Percentiles rank a stretch among this genome's conserved stretches.
phyloP scores from a whole-genome alignment of 768 basidiomycete species.

The Cyathus striatus region DNA sequence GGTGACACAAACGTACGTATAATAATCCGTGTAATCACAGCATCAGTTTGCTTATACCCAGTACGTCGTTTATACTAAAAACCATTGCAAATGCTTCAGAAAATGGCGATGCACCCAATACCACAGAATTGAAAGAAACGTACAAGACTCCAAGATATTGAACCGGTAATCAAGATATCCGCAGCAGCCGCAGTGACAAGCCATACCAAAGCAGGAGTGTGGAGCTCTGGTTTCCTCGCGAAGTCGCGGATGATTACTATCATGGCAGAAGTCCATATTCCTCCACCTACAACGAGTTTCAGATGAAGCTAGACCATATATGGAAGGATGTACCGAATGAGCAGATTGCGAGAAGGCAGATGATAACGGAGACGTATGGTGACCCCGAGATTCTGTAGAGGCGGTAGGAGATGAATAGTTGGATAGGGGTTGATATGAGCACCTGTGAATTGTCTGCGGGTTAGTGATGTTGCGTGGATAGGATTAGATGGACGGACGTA shows the following conservation, averaged over 20 bases:
- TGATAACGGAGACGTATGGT: constrained; percentile 8
- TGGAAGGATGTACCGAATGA: constrained; percentile 8
- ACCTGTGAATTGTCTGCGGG: constrained; percentile 8
- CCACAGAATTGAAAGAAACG: background rate
- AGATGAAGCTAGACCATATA: background rate
- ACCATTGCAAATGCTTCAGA: no score
- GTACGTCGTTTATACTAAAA: constrained; percentile 9
- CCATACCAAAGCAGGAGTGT: constrained; percentile 8
- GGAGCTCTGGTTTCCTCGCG: constrained; percentile 5
- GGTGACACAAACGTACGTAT: constrained; percentile 8
- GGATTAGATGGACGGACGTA: constrained; percentile 1
- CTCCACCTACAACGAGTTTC: constrained; percentile 3
- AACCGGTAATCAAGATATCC: constrained; percentile 11
- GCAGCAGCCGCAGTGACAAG: constrained; percentile 8
- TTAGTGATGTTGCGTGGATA: no score
- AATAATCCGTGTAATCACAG: constrained; percentile 12
- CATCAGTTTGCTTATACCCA: constrained; percentile 8
- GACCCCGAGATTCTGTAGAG: constrained; percentile 12
- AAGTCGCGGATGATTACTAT: constrained; percentile 1
- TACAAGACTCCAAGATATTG: constrained; percentile 11
- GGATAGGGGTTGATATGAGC: constrained; percentile 15
- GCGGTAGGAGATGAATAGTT: constrained; percentile 16
- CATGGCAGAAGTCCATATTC: constrained; percentile 3
- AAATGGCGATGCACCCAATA: background rate
- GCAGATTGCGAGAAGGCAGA: constrained; percentile 8